These are phyloP conservation scores for Alternaria sp. DNA, from an alignment of 2,329 filamentous ascomycete species.

Conservation along the genomic window DNA sequence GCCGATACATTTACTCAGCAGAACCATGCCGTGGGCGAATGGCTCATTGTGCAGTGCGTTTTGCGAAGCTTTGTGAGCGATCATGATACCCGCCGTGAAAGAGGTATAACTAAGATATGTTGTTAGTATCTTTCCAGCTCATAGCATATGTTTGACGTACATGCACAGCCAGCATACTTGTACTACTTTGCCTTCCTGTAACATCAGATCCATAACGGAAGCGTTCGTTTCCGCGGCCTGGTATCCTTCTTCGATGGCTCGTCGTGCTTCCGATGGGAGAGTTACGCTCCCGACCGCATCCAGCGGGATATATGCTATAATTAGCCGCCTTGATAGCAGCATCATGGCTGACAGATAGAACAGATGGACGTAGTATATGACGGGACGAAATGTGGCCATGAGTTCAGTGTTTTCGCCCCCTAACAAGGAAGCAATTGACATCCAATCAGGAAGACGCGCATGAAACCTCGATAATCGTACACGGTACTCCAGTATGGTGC, in stretches of 20 bases:
- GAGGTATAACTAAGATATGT: conserved; percentile 20
- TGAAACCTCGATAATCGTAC: conserved; percentile 21
- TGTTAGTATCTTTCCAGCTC: not conserved
- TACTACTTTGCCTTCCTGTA: conserved; percentile 22
- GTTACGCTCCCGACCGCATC: conserved; percentile 1
- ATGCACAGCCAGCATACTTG: conserved; percentile 37
- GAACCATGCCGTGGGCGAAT: conserved; percentile 8
- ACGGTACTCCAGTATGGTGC: conserved; percentile 16
- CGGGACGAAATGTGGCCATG: conserved; percentile 6
- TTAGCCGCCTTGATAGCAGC: conserved; percentile 24
- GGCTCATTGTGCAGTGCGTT: conserved; percentile 19
- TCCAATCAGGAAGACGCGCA: conserved; percentile 23
- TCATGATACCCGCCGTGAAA: conserved; percentile 26
- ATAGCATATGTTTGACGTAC: conserved; percentile 6
- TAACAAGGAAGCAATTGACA: conserved; percentile 18
- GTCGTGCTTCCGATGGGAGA: conserved; percentile 11
- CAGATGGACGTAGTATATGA: conserved; percentile 30
- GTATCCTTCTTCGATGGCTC: conserved; percentile 26
- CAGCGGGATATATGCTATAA: conserved; percentile 19
- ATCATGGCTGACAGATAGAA: conserved; percentile 36
- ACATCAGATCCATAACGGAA: conserved; percentile 23
- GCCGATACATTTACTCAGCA: conserved; percentile 16
- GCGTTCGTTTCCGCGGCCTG: conserved; percentile 27
- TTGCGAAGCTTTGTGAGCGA: conserved; percentile 23
- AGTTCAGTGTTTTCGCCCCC: not conserved